Conservation (phyloP, 2,329 filamentous ascomycete genomes). For the Phaeosphaeriaceae sp. region DNA sequence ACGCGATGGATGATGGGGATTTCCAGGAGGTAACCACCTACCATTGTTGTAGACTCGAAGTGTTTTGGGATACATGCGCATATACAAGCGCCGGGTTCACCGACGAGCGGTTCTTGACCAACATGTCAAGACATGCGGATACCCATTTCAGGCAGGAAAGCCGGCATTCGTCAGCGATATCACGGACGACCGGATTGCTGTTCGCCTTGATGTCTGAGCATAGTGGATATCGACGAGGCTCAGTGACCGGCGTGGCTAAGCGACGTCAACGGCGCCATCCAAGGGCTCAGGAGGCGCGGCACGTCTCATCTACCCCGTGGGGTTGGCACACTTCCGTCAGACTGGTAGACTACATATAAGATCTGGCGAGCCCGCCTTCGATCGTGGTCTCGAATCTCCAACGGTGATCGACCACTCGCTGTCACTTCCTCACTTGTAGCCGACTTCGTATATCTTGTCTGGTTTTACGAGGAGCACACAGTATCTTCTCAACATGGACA, state of each 20-base stretch:
- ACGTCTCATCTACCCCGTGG: slow-evolving; percentile 17
- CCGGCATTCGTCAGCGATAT: neutral
- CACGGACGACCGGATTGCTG: slow-evolving; percentile 6
- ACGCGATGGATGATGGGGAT: too few species aligned
- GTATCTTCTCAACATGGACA: neutral
- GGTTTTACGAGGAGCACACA: neutral
- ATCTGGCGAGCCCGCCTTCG: slow-evolving; percentile 2
- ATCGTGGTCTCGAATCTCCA: slow-evolving; percentile 3
- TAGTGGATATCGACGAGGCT: neutral
- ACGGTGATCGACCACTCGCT: slow-evolving; percentile 7
- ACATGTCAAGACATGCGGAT: neutral
- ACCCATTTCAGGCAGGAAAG: neutral
- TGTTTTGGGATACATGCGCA: neutral
- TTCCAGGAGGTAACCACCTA: neutral
- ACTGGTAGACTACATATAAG: slow-evolving; percentile 13
- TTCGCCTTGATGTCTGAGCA: neutral
- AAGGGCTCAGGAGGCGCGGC: slow-evolving; percentile 20
- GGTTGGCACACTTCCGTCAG: slow-evolving; percentile 9
- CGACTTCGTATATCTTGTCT: neutral
- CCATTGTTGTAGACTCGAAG: neutral
- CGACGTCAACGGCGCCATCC: slow-evolving; percentile 14
- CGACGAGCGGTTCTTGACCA: neutral
- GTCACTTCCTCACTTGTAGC: neutral
- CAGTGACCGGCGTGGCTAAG: slow-evolving; percentile 7
- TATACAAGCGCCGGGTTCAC: neutral